A percentile compares a stretch with the other conserved stretches of the same genome.
Evolutionary conservation across 345 rosid species (phyloP).

Genomic region (Pseudoturritis turrita): DNA sequence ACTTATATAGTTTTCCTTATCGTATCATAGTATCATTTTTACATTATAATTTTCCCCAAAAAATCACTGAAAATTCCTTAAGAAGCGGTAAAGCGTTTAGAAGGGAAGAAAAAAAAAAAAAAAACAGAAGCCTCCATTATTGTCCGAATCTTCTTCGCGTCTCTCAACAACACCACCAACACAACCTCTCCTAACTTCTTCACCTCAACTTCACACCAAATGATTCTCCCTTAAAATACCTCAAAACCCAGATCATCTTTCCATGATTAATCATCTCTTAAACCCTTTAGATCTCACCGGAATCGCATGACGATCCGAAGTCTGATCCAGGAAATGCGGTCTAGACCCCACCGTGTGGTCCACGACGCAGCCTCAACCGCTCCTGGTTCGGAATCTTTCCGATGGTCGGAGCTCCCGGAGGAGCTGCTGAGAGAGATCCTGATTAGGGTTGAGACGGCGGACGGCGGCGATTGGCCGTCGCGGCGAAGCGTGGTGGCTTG

Average conservation of each 20-base stretch:
- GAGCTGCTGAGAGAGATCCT: conserved; percentile 76
- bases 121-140: conserved; percentile 3
- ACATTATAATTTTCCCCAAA: not conserved
- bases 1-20: too few species aligned
- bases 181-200: conserved; percentile 9
- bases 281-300: conserved; percentile 5
- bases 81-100: conserved; percentile 9
- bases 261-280: conserved; percentile 1
- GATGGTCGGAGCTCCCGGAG: conserved; percentile 74
- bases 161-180: conserved; percentile 19
- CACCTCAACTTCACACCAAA: conserved; percentile 1
- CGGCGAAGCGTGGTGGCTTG: conserved; percentile 75
- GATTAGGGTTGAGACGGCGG: conserved; percentile 55
- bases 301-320: conserved; percentile 45
- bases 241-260: conserved; percentile 4
- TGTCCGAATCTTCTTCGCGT: conserved; percentile 28
- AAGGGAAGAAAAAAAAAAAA: not conserved
- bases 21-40: not conserved
- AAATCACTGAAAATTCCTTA: not conserved
- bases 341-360: conserved; percentile 57
- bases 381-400: conserved; percentile 26
- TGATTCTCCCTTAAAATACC: not conserved
- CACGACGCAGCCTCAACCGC: conserved; percentile 34
- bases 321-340: conserved; percentile 44
- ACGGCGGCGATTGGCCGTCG: conserved; percentile 57